A percentile compares a stretch with the other conserved stretches of the same genome.
Evolutionary conservation across 2,329 filamentous ascomycete species (phyloP).

Genomic region (Diaporthe vaccinii): DNA sequence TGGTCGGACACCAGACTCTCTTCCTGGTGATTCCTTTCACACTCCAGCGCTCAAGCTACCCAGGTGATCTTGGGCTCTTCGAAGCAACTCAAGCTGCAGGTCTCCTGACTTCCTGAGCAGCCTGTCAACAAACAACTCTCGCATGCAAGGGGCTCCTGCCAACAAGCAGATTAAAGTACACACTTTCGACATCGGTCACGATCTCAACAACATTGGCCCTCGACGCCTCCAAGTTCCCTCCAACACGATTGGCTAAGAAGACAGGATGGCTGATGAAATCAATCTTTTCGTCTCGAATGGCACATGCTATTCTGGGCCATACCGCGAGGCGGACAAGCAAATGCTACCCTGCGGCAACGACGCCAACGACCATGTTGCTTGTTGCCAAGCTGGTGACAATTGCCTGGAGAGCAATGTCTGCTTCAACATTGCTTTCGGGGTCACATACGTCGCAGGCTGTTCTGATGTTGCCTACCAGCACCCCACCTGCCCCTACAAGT

Average conservation of each 20-base stretch:
- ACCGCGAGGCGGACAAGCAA: slow-evolving; percentile 35
- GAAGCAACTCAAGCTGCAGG: not conserved
- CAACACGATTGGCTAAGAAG: not conserved
- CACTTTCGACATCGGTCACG: not conserved
- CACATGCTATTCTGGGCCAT: slow-evolving; percentile 48
- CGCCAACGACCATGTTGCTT: slow-evolving; percentile 48
- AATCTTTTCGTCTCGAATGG: slow-evolving; percentile 51
- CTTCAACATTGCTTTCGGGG: slow-evolving; percentile 41
- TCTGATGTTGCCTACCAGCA: slow-evolving; percentile 51
- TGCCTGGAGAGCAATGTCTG: slow-evolving; percentile 49
- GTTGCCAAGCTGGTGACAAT: slow-evolving; percentile 51
- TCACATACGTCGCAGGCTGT: slow-evolving; percentile 55
- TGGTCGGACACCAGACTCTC: too few relatives aligned
- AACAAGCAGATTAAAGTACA: not conserved
- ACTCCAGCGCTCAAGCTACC: not conserved
- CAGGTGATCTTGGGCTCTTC: not conserved
- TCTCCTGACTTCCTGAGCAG: too few relatives aligned
- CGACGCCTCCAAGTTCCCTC: not conserved
- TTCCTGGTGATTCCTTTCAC: not conserved
- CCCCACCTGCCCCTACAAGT: slow-evolving; percentile 52
- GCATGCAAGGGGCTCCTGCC: not conserved
- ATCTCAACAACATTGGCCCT: not conserved
- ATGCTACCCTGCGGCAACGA: slow-evolving; percentile 53
- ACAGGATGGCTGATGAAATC: slow-evolving; percentile 11
- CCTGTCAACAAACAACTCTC: not conserved